phyloP scores from a whole-genome alignment of 306 rosid species.

The Rosa rugosa region DNA sequence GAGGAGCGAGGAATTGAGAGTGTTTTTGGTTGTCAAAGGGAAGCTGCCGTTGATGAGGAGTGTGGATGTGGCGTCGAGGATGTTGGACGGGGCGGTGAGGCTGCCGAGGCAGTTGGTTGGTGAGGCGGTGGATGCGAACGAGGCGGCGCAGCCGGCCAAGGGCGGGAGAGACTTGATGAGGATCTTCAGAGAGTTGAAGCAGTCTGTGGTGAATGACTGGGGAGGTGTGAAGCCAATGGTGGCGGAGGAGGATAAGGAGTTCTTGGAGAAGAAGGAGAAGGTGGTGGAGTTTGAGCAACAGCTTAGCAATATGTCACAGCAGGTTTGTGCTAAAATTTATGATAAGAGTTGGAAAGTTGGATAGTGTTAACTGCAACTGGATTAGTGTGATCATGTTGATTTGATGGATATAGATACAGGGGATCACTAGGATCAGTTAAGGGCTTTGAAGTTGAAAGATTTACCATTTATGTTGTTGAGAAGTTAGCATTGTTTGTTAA shows the following conservation, averaged over 20 bases:
- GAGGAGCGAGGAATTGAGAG: constrained; percentile 39
- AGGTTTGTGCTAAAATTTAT: constrained; percentile 41
- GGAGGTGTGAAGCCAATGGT: constrained; percentile 70
- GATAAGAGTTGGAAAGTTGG: background rate
- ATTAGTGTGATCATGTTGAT: background rate
- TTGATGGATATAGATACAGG: too few species aligned
- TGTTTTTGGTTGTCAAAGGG: constrained; percentile 33
- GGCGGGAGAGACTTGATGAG: constrained; percentile 46
- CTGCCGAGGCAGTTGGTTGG: constrained; percentile 36
- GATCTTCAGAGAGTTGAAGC: constrained; percentile 69
- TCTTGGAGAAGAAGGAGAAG: constrained; percentile 70
- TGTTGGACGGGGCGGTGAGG: constrained; percentile 40
- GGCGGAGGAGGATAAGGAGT: constrained; percentile 83
- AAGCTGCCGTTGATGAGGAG: constrained; percentile 32
- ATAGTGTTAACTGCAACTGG: background rate
- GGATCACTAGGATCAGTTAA: background rate
- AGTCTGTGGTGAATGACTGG: constrained; percentile 81
- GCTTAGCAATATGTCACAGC: constrained; percentile 70
- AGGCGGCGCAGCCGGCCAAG: constrained; percentile 33
- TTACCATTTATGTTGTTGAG: background rate
- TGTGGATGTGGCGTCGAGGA: constrained; percentile 34
- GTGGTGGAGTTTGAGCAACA: constrained; percentile 68
- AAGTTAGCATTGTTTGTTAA: background rate
- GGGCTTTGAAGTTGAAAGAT: background rate
- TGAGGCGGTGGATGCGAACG: constrained; percentile 24